A percentile compares a stretch with the other conserved stretches of the same genome.
Conservation (phyloP, 2,329 filamentous ascomycete species). For the Pseudogymnoascus sp. region DNA sequence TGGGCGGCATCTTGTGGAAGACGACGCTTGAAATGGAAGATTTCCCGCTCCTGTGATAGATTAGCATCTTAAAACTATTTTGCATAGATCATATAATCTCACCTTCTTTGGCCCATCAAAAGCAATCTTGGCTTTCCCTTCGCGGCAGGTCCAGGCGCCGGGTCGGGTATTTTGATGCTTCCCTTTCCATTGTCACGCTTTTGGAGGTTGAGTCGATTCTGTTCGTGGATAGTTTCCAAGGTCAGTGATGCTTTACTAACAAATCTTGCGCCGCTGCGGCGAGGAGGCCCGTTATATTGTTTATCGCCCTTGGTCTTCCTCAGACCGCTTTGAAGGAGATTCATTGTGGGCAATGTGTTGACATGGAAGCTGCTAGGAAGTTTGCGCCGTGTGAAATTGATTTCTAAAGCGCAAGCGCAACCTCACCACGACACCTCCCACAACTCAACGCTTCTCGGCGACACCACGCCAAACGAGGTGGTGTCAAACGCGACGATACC, state of each 20-base stretch:
- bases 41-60: conserved; percentile 72
- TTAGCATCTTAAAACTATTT: conserved; percentile 17
- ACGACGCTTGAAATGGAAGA: conserved; percentile 98
- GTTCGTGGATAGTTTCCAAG: conserved; percentile 55
- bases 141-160: conserved; percentile 38
- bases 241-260: conserved; percentile 55
- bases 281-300: conserved; percentile 26
- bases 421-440: not conserved
- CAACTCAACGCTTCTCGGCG: not conserved
- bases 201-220: conserved; percentile 48
- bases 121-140: conserved; percentile 75
- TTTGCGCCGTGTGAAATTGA: not conserved
- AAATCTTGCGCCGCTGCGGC: conserved; percentile 32
- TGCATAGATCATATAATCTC: conserved; percentile 25
- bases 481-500: not conserved
- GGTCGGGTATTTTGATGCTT: conserved; percentile 39
- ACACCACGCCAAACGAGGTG: conserved; percentile 4
- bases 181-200: conserved; percentile 36
- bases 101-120: conserved; percentile 94
- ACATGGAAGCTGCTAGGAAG: conserved; percentile 4
- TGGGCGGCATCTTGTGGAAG: conserved; percentile 96
- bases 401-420: not conserved
- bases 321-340: conserved; percentile 25
- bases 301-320: conserved; percentile 24
- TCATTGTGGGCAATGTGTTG: conserved; percentile 17